Conservation (phyloP, 2,329 filamentous ascomycete genomes). For the Exophiala sp. region DNA sequence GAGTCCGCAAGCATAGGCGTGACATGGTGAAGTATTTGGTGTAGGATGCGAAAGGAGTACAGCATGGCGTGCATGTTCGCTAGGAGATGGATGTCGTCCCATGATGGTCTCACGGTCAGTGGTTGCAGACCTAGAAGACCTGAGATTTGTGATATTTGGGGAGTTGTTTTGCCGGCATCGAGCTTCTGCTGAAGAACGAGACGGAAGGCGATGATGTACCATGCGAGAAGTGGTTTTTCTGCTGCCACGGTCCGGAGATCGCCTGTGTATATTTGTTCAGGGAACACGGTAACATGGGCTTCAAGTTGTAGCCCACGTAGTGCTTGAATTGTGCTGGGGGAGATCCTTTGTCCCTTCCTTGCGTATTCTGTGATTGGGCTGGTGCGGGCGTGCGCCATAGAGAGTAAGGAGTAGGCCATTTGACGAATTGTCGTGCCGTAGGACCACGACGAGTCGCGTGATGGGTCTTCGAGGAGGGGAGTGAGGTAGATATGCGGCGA, state of each 20-base stretch:
- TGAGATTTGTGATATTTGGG: background rate
- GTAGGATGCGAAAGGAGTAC: slow-evolving; percentile 61
- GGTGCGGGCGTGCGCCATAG: background rate
- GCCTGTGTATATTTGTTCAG: background rate
- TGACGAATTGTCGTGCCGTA: slow-evolving; percentile 50
- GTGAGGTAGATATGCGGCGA: slow-evolving; percentile 60
- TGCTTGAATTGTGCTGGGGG: slow-evolving; percentile 23
- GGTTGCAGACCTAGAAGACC: slow-evolving; percentile 9
- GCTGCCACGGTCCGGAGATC: background rate
- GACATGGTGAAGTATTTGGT: slow-evolving; percentile 39
- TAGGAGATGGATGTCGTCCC: slow-evolving; percentile 60
- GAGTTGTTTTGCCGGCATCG: slow-evolving; percentile 2
- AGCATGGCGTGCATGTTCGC: slow-evolving; percentile 59
- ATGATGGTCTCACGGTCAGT: slow-evolving; percentile 36
- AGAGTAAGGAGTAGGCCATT: slow-evolving; percentile 54
- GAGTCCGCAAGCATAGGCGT: background rate
- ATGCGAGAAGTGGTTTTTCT: slow-evolving; percentile 5
- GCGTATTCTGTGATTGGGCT: slow-evolving; percentile 20
- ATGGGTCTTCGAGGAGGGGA: slow-evolving; percentile 56
- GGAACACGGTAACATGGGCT: background rate
- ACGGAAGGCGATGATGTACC: slow-evolving; percentile 16
- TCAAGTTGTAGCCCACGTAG: background rate
- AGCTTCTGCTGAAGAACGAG: slow-evolving; percentile 14
- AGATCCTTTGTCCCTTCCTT: slow-evolving; percentile 29
- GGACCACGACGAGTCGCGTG: slow-evolving; percentile 57